Percentiles rank a stretch among this genome's conserved stretches.
Conservation (phyloP, 2,329 filamentous ascomycete genomes). For the Xylaria sp. region DNA sequence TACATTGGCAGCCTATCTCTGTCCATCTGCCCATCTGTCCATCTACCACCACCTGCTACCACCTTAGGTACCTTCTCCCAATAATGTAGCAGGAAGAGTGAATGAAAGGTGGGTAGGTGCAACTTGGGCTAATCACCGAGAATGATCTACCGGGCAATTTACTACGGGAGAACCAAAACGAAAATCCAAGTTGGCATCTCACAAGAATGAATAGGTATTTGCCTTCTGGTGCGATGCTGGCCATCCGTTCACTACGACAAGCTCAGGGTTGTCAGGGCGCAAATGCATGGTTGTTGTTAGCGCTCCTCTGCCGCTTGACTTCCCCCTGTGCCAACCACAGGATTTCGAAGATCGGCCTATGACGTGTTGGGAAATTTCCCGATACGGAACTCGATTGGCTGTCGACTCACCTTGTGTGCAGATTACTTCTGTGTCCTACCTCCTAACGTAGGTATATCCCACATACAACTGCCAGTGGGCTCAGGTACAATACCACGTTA, state of each 20-base stretch:
- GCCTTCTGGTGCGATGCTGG: conserved; percentile 30
- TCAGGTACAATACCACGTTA: too few species aligned
- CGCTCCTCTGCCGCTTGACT: conserved; percentile 22
- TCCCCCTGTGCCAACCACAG: conserved; percentile 26
- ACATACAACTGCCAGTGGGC: too few species aligned
- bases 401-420: conserved; percentile 7
- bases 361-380: conserved; percentile 37
- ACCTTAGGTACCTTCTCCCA: not conserved
- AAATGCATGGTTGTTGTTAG: conserved; percentile 18
- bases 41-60: not conserved
- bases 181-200: conserved; percentile 19
- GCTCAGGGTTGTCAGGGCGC: not conserved
- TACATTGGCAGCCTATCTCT: not conserved
- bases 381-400: conserved; percentile 36
- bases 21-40: not conserved
- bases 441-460: too few species aligned
- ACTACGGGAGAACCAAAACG: not conserved
- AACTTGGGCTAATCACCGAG: conserved; percentile 17
- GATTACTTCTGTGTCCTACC: too few species aligned
- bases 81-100: not conserved
- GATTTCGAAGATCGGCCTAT: conserved; percentile 21
- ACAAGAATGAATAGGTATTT: conserved; percentile 19
- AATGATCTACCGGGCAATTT: not conserved
- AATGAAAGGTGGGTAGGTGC: conserved; percentile 9
- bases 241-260: conserved; percentile 19